Evolutionary conservation across 2,329 filamentous ascomycete genomes (phyloP).

Genomic region (Fusarium marasasianum): DNA sequence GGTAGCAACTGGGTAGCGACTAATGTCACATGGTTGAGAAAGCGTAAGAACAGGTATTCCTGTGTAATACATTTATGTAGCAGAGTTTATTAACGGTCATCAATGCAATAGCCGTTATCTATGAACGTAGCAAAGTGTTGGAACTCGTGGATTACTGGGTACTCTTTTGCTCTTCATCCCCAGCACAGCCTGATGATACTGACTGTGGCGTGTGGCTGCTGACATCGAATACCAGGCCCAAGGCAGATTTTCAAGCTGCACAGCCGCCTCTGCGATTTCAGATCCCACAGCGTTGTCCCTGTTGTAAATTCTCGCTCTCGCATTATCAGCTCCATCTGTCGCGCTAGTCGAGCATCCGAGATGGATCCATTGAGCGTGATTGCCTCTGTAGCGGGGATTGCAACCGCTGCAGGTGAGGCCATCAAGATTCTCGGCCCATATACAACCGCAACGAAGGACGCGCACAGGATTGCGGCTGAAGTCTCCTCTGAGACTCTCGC

Average conservation of each 20-base stretch:
- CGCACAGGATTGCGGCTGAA: neutral
- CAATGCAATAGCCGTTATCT: fast-evolving
- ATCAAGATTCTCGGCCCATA: neutral
- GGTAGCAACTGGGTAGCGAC: neutral
- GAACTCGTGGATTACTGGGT: neutral
- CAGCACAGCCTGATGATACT: neutral
- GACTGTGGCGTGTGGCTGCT: neutral
- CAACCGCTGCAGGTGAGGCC: neutral
- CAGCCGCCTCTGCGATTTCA: neutral
- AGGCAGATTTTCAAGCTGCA: neutral
- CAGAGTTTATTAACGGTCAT: neutral
- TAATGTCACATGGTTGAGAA: neutral
- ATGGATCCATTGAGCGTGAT: neutral
- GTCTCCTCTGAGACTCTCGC: neutral
- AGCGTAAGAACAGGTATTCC: too few species aligned
- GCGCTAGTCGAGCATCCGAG: fast-evolving
- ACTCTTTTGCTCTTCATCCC: neutral
- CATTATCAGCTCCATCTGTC: fast-evolving
- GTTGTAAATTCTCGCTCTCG: neutral
- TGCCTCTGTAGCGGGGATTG: neutral
- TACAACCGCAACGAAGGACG: fast-evolving
- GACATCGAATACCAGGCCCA: neutral
- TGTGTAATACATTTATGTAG: too few species aligned
- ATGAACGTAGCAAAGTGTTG: fast-evolving
- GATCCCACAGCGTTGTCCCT: too few species aligned